phyloP scores from a whole-genome alignment of 306 rosid genomes.

The barrel medic (Medicago truncatula) region MtrunA17r5.0-ANR NC_053048.1:33933501-33934000 shows the following conservation, averaged over 20 bases:
- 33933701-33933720: background rate
- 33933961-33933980: background rate
- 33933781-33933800: constrained; percentile 46
- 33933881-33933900: no score
- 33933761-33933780: constrained; percentile 52
- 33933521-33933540: background rate
- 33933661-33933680: constrained; percentile 32
- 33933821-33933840: no score
- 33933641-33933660: constrained; percentile 32
- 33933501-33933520: constrained; percentile 1
- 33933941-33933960: background rate
- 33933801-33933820: background rate
- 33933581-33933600: background rate
- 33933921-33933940: background rate
- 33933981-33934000: background rate
- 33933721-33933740: background rate
- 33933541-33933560: no score
- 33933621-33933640: background rate
- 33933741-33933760: constrained; percentile 49
- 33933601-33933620: constrained; percentile 34
- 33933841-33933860: no score
- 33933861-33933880: no score
- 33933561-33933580: background rate
- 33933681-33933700: background rate
- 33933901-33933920: background rate